Evolutionary conservation across 129 eudicot genomes (phyloP), one percentile per base, ranked within the genome.

Genomic region (Flaveria brownii): DNA sequence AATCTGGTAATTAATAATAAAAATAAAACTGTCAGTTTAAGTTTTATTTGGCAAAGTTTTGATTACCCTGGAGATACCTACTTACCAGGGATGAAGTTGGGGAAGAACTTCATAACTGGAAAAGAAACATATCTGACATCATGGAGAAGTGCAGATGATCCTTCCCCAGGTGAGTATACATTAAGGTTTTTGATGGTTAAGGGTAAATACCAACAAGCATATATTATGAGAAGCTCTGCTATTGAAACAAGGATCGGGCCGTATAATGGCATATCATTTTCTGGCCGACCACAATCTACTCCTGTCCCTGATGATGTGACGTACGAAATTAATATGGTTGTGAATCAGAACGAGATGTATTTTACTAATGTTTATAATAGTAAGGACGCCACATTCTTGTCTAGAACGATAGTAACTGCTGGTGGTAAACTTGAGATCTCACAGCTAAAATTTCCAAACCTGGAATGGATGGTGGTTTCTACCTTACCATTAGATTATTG

Each of bases 111-210:
- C 13, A n/a, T 75, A n/a, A 46, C 79, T 11, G 79, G 79, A 75
- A 75, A 49, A 26, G 79, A 75, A 50, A 63, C 8, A 2, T 75
- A 62, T 55, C 50, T 62, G 72, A n/a, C 71, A 30, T 75, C 79
- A 7, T 63, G 79, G 79, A 75, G 50, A 49, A 75, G 72, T 75
- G 62, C 62, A 63, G 72, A 75, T 42, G 79, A 75, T 75, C 79
- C 79, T 11, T 75, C 72, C 63, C 72, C 72, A 64, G 79, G 79
- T 75, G 72, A 63, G 39, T 68, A 41, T 56, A 54, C 75, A 1
- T 10, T 54, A 18, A 17, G 59, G 42, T 68, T 3, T 62, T 57
- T 12, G 33, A 25, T 25, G 60, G 13, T 15, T 22, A 60, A 76
- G 73, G 80, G 54, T 76, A 49, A 49, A 49, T 76, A 76, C 67